Conservation (phyloP, 2,329 filamentous ascomycete genomes). For the Xylaria sp. region DNA sequence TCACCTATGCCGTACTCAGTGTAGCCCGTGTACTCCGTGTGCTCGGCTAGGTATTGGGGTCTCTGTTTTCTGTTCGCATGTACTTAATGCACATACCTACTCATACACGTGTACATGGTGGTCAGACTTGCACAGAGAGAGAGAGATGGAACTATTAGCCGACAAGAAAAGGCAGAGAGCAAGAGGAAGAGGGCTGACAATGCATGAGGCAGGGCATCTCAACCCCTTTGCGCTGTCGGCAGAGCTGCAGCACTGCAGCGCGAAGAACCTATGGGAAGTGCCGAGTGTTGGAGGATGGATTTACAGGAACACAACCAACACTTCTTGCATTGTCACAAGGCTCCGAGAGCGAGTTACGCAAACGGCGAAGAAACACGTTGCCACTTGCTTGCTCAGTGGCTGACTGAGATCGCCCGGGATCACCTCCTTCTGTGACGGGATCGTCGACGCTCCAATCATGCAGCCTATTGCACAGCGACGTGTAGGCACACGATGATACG, state of each 20-base stretch:
- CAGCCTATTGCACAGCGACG: not conserved
- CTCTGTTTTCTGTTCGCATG: not conserved
- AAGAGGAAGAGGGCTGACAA: not conserved
- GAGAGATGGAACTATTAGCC: not conserved
- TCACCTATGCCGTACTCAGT: no score
- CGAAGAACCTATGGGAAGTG: conserved; percentile 12
- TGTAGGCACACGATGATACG: not conserved
- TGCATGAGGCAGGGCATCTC: not conserved
- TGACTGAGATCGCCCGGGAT: conserved; percentile 18
- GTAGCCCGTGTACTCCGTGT: not conserved
- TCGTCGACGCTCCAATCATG: conserved; percentile 37
- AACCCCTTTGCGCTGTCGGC: not conserved
- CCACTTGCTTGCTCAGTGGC: conserved; percentile 10
- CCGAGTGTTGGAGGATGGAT: conserved; percentile 8
- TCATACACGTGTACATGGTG: not conserved
- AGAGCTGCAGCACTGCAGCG: not conserved
- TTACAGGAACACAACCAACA: conserved; percentile 15
- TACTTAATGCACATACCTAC: not conserved
- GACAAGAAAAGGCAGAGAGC: not conserved
- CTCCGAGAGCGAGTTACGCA: conserved; percentile 5
- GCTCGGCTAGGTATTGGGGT: conserved; percentile 8
- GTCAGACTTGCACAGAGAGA: not conserved
- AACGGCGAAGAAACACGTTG: conserved; percentile 23
- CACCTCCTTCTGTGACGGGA: conserved; percentile 39
- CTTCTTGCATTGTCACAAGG: conserved; percentile 14